Percentiles rank a stretch among this genome's conserved stretches.
phyloP scores from a whole-genome alignment of 495 filamentous ascomycete species.

The Stereocaulon alpinum region DNA sequence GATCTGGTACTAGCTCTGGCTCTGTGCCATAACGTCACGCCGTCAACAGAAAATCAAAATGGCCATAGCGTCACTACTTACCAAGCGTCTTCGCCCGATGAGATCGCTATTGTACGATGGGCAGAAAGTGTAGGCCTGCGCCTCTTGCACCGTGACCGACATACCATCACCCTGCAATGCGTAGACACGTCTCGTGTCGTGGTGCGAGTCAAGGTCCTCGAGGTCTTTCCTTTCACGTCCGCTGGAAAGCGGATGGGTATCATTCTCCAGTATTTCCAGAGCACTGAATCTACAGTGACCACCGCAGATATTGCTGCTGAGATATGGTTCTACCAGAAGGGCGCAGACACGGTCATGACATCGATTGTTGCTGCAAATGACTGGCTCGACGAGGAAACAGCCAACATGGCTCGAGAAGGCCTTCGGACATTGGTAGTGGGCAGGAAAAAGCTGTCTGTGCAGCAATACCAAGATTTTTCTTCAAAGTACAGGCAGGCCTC shows the following conservation, averaged over 20 bases:
- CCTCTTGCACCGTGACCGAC: constrained; percentile 75
- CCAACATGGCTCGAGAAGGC: constrained; percentile 97
- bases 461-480: constrained; percentile 73
- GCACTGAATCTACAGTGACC: constrained; percentile 30
- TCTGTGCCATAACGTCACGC: constrained; percentile 96
- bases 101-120: constrained; percentile 96
- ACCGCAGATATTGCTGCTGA: constrained; percentile 38
- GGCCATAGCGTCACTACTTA: constrained; percentile 74
- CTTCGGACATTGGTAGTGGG: constrained; percentile 91
- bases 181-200: constrained; percentile 65
- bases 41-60: constrained; percentile 72
- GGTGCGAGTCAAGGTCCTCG: constrained; percentile 80
- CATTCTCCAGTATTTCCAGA: constrained; percentile 63
- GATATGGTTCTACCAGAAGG: constrained; percentile 99
- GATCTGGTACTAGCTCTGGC: constrained; percentile 87
- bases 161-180: constrained; percentile 69
- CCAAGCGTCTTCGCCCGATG: constrained; percentile 93
- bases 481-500: constrained; percentile 67
- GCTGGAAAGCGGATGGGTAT: constrained; percentile 99
- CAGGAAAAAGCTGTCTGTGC: constrained; percentile 61
- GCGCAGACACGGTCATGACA: constrained; percentile 94
- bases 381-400: constrained; percentile 97
- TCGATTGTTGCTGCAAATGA: constrained; percentile 89
- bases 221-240: constrained; percentile 95
- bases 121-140: constrained; percentile 87